Conservation (phyloP, 139 green algal genomes). For the Dunaliella primolecta region DNA sequence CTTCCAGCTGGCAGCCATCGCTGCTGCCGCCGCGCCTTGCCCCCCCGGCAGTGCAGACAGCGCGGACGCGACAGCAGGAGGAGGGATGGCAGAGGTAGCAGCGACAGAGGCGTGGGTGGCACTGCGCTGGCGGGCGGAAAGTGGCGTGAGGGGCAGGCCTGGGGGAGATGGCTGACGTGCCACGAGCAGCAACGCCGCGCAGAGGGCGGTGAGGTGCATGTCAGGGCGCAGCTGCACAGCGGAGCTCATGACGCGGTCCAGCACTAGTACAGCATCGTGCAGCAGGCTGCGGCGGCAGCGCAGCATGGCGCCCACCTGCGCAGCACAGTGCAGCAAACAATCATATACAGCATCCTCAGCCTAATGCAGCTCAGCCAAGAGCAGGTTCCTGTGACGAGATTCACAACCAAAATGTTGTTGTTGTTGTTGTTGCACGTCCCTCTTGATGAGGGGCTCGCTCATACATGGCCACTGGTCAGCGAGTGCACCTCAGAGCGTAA, state of each 20-base stretch:
- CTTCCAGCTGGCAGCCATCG: neutral
- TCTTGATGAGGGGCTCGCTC: too few species aligned
- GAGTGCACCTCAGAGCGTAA: too few species aligned
- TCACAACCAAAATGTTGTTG: too few species aligned
- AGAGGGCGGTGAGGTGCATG: neutral
- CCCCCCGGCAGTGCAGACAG: neutral
- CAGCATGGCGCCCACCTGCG: constrained; percentile 18
- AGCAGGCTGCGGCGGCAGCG: constrained; percentile 40
- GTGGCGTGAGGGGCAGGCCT: neutral
- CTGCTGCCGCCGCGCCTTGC: neutral
- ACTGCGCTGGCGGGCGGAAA: neutral
- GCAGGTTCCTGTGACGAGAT: neutral
- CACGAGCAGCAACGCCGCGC: neutral
- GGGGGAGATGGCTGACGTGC: neutral
- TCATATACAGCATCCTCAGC: too few species aligned
- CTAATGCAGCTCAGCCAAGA: neutral
- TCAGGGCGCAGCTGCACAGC: constrained; percentile 14
- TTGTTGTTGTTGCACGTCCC: too few species aligned
- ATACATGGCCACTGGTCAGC: too few species aligned
- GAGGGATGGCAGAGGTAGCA: neutral
- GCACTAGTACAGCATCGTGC: constrained; percentile 70
- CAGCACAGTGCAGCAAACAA: neutral
- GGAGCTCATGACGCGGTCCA: constrained; percentile 61
- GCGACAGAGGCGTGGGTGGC: constrained; percentile 1
- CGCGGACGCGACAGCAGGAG: neutral